Evolutionary conservation across 176 grass and related monocot genomes (phyloP), one percentile per base, ranked within the genome.

Genomic region (Oryza australiensis): DNA sequence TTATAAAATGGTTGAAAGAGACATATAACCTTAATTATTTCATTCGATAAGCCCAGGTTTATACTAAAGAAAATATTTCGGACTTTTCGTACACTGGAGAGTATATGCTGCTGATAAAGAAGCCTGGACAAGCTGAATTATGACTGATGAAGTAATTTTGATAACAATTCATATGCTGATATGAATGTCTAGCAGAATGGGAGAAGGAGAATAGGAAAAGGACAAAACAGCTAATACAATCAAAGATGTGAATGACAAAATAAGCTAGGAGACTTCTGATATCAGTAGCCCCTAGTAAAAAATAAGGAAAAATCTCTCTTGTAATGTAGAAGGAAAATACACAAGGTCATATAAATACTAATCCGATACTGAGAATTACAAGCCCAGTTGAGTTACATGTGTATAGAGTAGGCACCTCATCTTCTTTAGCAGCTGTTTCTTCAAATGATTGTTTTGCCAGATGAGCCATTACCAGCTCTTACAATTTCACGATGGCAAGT

Each of bases 401-500:
- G 41, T 40, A 48, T 79, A 45, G 7, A 66, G 30, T 18, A 65
- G 7, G 1, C 22, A 51, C 42, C 26, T 35, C 28, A 51, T 67
- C 27, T 29, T 79, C 40, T 79, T 34, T 79, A 15, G 14, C 29
- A 66, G 62, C 43, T 33, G 10, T 49, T 45, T 51, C 30, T 80
- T 53, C 64, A 53, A 42, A 7, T 53, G 22, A 35, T 68, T 80
- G 45, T 13, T 80, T 16, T 51, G 24, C 13, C 65, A 70, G 8
- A 40, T 60, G 48, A 37, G 10, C 23, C 43, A 43, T 41, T 35
- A 60, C 23, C 33, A 41, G 3, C 14, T 8, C 2, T 71, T 60
- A 33, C 23, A 60, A 60, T 71, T 59, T 70, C 28, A 68, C 9
- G 20, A 29, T 71, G 33, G 79, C 32, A 81, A 71, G 48, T 32